Base-by-base conservation (phyloP, 2,329 filamentous ascomycete species). In the Tolypocladium capitatum region DNA sequence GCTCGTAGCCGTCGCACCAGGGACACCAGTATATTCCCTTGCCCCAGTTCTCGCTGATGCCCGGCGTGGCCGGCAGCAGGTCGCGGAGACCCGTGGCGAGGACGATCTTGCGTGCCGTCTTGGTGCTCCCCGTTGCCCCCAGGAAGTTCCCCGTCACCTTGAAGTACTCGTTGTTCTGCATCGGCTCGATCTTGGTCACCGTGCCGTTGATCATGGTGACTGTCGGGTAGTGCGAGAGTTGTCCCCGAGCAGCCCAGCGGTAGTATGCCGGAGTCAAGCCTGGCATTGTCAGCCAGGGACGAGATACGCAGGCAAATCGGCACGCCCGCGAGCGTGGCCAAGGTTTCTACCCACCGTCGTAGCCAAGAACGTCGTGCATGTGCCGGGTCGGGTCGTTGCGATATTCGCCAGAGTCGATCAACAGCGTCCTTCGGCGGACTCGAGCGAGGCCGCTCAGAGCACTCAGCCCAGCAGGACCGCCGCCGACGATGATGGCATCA, bases 1-100 rank as follows among this genome's bases (percentile, higher is more conserved):
- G 76, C 60, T 82, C 78, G 52, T 74, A 68, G 13, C 78, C 78
- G 55, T 82, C 78, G 52, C 78, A 82, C 78, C 78, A 82, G 0
- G 77, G 76, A 47, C 78, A 82, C 76, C 78, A 81, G 62, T 65
- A 81, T 46, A 81, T 72, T 6, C 78, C 79, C 49, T 74, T 68
- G 44, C 75, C 77, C 70, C 74, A 82, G 55, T 70, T 73, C 47
- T 78, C 72, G 8, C 53, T 31, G 0, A 81, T 47, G 0, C 79
- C 78, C 0, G 78, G 76, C 0, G 76, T 80, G 0, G 49, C 21
- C 1, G 79, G 76, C 2, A 82, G 61, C 24, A 76, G 57, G 54
- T 81, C 78, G 7, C 61, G 63, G 20, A 82, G 60, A 5, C 78
- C 79, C 0, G 77, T 81, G 21, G 69, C 78, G 4, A 82, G 68